Base-by-base conservation (phyloP, 768 basidiomycete genomes). In the Boletus pseudo-olivaceus region DNA sequence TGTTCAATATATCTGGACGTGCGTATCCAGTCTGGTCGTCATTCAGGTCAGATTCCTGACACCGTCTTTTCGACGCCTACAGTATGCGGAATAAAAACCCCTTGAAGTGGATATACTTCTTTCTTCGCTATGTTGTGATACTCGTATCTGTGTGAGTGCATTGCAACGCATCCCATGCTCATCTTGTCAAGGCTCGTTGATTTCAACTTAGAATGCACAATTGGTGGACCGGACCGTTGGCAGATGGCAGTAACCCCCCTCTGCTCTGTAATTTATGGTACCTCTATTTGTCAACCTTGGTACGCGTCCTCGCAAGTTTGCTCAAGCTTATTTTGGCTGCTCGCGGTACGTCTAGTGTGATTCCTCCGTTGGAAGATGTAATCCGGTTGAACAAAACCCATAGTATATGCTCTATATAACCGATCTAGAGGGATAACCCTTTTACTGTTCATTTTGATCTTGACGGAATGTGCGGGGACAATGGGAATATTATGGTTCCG, bases 61-160 rank as follows among this genome's bases (percentile, higher is more conserved):
- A 29, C 34, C 12, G 33, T 14, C 33, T 33, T 33, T 33, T 4
- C 11, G 15, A 17, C n/a, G 17, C 10, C 27, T 7, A 19, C 33
- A 73, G 66, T 15, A 67, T 68, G 56, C 54, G 50, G 10, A 58
- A 58, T 23, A 46, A 19, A 17, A 62, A 42, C 9, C 47, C 53
- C 9, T 58, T 65, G 30, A 73, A 68, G 51, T 73, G 72, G 71
- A 15, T 65, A 12, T 69, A 67, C 32, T 37, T 65, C 14, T 61
- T 63, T 43, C 55, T 68, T 58, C 67, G 58, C 15, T 69, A 69
- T 54, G 35, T 49, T 39, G 53, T 51, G 4, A 47, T 67, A 35
- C 26, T 54, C 7, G 56, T 49, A 27, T 64, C 60, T 15, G 8
- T 56, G 66, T 68, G 41, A 66, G 66, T 56, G 29, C 9, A 29